phyloP scores from a whole-genome alignment of 345 rosid genomes.

The Kernera saxatilis region DNA sequence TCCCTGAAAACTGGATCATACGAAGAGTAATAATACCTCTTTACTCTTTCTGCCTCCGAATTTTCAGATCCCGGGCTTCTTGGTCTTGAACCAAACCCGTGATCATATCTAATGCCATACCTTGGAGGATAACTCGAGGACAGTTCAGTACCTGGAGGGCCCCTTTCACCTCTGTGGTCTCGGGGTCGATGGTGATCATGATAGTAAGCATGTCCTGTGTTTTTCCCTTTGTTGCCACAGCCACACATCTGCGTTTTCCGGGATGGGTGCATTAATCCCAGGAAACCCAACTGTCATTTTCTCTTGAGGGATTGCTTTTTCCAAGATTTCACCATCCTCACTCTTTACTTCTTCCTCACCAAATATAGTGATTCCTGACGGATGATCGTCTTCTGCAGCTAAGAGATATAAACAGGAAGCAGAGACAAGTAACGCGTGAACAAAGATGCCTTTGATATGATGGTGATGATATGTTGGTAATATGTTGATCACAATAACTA shows the following conservation, averaged over 20 bases:
- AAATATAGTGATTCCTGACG: conserved; percentile 75
- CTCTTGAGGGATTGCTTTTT: conserved; percentile 31
- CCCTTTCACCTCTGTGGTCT: conserved; percentile 39
- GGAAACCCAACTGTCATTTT: conserved; percentile 69
- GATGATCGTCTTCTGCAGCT: conserved; percentile 57
- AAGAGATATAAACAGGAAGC: conserved; percentile 15
- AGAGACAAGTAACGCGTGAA: background rate
- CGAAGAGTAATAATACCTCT: conserved; percentile 30
- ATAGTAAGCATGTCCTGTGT: conserved; percentile 34
- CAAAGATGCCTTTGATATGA: background rate
- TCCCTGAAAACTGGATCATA: conserved; percentile 24
- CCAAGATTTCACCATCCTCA: conserved; percentile 71
- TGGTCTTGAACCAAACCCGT: conserved; percentile 25
- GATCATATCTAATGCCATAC: conserved; percentile 39
- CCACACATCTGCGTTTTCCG: conserved; percentile 59
- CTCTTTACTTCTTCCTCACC: conserved; percentile 51
- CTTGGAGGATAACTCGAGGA: conserved; percentile 60
- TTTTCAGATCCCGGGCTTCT: conserved; percentile 31
- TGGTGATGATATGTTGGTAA: background rate
- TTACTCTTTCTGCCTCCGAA: conserved; percentile 40
- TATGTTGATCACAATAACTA: too few species aligned
- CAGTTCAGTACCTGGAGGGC: conserved; percentile 51
- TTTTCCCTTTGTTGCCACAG: conserved; percentile 26
- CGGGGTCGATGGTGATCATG: conserved; percentile 37
- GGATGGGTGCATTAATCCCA: conserved; percentile 84